These are phyloP conservation scores for Daldinia sp. DNA, from an alignment of 2,329 filamentous ascomycete genomes.

Conservation along the genomic window DNA sequence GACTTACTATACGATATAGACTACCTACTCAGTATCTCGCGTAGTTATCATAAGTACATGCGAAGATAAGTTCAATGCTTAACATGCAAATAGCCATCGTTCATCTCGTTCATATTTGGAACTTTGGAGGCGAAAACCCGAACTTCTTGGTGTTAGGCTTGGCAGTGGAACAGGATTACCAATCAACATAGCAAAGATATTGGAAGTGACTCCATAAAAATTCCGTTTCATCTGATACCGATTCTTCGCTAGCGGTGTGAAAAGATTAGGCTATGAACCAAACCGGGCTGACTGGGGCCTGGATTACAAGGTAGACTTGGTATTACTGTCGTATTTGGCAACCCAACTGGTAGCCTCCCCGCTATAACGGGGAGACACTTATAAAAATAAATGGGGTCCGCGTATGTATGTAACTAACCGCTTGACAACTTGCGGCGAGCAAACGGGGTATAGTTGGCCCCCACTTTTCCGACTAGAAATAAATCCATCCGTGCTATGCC, in stretches of 20 bases:
- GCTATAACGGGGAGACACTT: neutral
- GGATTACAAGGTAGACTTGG: constrained; percentile 16
- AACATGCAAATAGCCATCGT: neutral
- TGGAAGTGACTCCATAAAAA: constrained; percentile 27
- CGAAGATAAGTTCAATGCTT: neutral
- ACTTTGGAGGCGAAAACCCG: constrained; percentile 2
- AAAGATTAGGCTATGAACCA: constrained; percentile 12
- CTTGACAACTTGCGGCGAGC: neutral
- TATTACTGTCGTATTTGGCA: constrained; percentile 30
- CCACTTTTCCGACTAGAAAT: neutral
- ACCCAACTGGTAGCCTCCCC: neutral
- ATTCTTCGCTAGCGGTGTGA: constrained; percentile 19
- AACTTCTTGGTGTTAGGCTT: constrained; percentile 22
- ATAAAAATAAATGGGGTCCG: neutral
- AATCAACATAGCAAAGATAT: constrained; percentile 25
- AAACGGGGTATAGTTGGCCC: neutral
- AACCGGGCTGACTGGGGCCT: neutral
- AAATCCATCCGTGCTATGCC: neutral
- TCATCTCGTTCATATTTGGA: neutral
- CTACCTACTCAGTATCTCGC: neutral
- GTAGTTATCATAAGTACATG: neutral
- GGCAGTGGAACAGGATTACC: constrained; percentile 32
- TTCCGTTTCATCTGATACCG: constrained; percentile 25
- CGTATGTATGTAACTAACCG: neutral
- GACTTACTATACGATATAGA: neutral